These are phyloP conservation scores for Azolla pinnata DNA, from an alignment of 75 land plant genomes.

Conservation along the genomic window DNA sequence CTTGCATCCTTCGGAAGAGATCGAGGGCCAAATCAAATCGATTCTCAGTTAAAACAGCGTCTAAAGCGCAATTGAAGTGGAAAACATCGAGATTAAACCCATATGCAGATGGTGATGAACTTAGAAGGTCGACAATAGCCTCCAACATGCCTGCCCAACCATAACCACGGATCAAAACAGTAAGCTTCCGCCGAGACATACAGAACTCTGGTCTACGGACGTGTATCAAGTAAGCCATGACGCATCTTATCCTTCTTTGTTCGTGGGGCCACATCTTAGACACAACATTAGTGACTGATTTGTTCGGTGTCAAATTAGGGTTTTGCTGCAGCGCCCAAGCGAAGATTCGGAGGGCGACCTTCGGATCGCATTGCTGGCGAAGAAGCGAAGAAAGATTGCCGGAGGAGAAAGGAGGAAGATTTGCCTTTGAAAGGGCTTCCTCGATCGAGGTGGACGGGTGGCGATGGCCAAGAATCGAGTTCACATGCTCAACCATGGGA, in stretches of 20 bases:
- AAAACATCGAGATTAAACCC: not conserved
- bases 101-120: not conserved
- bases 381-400: not conserved
- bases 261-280: constrained; percentile 4
- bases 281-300: not conserved
- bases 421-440: constrained; percentile 1
- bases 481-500: not conserved
- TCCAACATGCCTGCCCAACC: constrained; percentile 7
- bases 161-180: constrained; percentile 1
- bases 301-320: not conserved
- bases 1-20: constrained; percentile 51
- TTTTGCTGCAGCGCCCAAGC: constrained; percentile 4
- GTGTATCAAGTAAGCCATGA: not conserved
- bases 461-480: constrained; percentile 3
- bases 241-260: not conserved
- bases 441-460: constrained; percentile 4
- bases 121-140: not conserved
- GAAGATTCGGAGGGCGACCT: not conserved
- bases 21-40: constrained; percentile 24
- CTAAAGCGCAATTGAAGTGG: constrained; percentile 6
- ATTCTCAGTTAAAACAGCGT: constrained; percentile 7
- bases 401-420: constrained; percentile 4
- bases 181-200: constrained; percentile 2
- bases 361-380: constrained; percentile 1
- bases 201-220: not conserved